These are phyloP conservation scores for Moricandia arvensis DNA, from an alignment of 345 rosid genomes.

Conservation along the genomic window DNA sequence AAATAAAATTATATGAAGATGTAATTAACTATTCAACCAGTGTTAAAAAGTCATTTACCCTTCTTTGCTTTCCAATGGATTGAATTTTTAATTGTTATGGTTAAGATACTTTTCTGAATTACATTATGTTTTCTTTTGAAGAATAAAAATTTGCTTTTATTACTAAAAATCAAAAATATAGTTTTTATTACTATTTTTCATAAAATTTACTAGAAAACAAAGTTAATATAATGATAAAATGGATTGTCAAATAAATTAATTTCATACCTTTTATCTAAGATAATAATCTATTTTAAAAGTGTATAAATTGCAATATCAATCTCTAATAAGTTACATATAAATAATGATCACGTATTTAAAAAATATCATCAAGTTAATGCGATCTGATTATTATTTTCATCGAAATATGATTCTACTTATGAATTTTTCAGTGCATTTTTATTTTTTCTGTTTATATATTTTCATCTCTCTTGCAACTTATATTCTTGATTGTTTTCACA, in stretches of 20 bases:
- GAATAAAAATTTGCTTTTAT: too few relatives aligned
- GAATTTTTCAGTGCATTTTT: neutral
- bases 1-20: neutral
- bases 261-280: neutral
- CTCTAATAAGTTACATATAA: neutral
- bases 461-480: neutral
- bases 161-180: neutral
- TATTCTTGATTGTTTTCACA: neutral
- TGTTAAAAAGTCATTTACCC: too few relatives aligned
- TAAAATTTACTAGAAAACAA: too few relatives aligned
- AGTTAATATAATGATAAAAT: too few relatives aligned
- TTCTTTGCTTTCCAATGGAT: neutral
- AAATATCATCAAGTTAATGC: neutral
- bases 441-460: neutral
- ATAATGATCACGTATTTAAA: too few relatives aligned
- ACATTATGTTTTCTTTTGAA: neutral
- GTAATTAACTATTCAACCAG: neutral
- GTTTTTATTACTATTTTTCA: neutral
- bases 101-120: neutral
- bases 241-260: neutral
- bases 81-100: neutral
- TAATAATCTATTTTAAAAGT: too few relatives aligned
- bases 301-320: too few relatives aligned
- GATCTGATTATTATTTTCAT: neutral
- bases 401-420: neutral